phyloP scores from a whole-genome alignment of 768 basidiomycete species.

The Amanita pallidorosea region DNA sequence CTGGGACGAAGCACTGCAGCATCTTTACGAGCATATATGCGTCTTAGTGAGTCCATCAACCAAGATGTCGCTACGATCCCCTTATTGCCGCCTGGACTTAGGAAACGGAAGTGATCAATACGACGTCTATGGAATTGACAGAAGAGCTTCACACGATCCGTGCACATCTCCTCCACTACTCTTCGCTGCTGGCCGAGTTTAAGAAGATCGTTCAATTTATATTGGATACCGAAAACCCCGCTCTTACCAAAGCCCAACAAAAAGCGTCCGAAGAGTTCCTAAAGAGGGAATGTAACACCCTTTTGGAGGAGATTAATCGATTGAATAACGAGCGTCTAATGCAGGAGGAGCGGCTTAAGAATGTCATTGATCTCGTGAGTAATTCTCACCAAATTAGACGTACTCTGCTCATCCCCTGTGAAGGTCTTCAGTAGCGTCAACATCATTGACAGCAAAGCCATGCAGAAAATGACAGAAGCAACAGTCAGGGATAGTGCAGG shows the following conservation, averaged over 20 bases:
- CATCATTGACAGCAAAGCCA: slow-evolving; percentile 33
- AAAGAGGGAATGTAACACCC: slow-evolving; percentile 31
- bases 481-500: slow-evolving; percentile 22
- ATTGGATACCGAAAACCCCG: slow-evolving; percentile 37
- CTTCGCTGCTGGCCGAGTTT: slow-evolving; percentile 44
- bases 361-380: slow-evolving; percentile 37
- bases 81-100: slow-evolving; percentile 9
- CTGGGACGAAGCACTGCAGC: slow-evolving; percentile 50
- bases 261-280: slow-evolving; percentile 22
- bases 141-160: slow-evolving; percentile 46
- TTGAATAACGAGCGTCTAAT: slow-evolving; percentile 28
- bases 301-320: slow-evolving; percentile 38
- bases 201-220: slow-evolving; percentile 41
- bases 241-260: slow-evolving; percentile 25
- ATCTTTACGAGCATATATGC: slow-evolving; percentile 40
- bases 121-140: slow-evolving; percentile 33
- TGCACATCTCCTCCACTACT: slow-evolving; percentile 49
- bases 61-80: neutral
- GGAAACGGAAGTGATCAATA: slow-evolving; percentile 39
- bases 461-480: slow-evolving; percentile 30
- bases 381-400: neutral
- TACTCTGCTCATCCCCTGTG: neutral
- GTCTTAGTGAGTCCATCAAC: slow-evolving; percentile 25
- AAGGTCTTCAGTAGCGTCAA: slow-evolving; percentile 38
- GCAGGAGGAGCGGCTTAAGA: slow-evolving; percentile 35